Percentiles rank a stretch among this genome's conserved stretches.
Evolutionary conservation across 495 filamentous ascomycete genomes (phyloP).

Genomic region (Sordaria brevicollis): DNA sequence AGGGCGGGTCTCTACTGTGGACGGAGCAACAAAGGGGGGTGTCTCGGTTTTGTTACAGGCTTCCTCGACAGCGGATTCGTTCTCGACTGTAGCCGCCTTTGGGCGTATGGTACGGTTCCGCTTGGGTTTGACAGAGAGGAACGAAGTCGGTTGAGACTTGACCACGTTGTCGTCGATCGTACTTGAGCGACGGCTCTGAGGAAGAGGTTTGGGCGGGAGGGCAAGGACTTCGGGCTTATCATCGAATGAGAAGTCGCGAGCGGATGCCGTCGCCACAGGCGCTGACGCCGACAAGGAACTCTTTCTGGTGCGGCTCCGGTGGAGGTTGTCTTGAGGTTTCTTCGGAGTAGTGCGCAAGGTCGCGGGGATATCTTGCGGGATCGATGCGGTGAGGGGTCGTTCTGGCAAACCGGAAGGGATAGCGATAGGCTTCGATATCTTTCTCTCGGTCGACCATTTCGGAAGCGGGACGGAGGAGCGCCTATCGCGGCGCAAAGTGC

Average conservation of each 20-base stretch:
- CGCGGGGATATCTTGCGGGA: neutral
- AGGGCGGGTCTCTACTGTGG: no score
- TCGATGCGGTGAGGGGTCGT: neutral
- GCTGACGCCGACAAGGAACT: no score
- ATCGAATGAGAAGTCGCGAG: neutral
- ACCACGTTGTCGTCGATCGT: neutral
- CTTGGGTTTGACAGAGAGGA: neutral
- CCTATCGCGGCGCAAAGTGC: neutral
- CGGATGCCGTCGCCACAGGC: neutral
- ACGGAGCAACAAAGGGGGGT: no score
- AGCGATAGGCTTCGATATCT: neutral
- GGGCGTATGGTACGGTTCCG: neutral
- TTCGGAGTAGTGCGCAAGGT: neutral
- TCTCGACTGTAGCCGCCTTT: accelerated
- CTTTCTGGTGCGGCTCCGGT: no score
- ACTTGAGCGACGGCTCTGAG: neutral
- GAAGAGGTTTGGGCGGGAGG: neutral
- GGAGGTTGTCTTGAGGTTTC: no score
- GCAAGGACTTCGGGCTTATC: neutral
- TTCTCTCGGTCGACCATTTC: neutral
- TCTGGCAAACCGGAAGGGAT: no score
- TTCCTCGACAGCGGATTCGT: neutral
- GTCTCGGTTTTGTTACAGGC: neutral
- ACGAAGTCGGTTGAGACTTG: neutral
- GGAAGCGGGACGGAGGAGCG: neutral